Percentiles rank a stretch among this genome's conserved stretches.
phyloP scores from a whole-genome alignment of 768 basidiomycete genomes.

The Hebeloma cylindrosporum region DNA sequence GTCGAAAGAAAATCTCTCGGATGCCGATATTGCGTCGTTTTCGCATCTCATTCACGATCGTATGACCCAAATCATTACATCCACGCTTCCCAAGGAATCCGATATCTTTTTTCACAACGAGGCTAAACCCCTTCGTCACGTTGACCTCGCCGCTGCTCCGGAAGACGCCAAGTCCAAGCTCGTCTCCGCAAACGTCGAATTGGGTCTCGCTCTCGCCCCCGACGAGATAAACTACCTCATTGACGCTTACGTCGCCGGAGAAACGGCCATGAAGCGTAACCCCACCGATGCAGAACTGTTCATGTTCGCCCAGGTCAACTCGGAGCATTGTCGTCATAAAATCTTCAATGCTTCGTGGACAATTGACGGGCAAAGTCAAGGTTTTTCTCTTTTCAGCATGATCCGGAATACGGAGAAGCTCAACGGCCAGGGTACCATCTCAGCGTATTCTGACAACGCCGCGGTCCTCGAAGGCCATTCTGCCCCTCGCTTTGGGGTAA shows the following conservation, averaged over 20 bases:
- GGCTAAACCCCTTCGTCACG: constrained; percentile 67
- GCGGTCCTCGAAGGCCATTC: constrained; percentile 84
- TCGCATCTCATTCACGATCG: constrained; percentile 85
- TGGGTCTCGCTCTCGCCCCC: constrained; percentile 87
- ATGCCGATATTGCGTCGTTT: constrained; percentile 51
- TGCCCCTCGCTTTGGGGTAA: constrained; percentile 72
- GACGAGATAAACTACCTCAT: constrained; percentile 94
- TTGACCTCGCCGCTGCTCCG: constrained; percentile 52
- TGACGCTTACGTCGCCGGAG: constrained; percentile 79
- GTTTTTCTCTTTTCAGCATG: constrained; percentile 90
- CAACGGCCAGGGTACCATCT: constrained; percentile 76
- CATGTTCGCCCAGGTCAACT: constrained; percentile 99
- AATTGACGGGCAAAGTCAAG: constrained; percentile 65
- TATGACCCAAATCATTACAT: constrained; percentile 86
- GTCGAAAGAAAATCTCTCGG: constrained; percentile 42
- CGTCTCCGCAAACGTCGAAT: constrained; percentile 70
- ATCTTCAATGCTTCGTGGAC: constrained; percentile 99
- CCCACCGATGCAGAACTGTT: constrained; percentile 98
- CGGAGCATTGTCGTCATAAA: constrained; percentile 99
- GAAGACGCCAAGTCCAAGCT: constrained; percentile 61
- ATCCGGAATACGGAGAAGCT: constrained; percentile 93
- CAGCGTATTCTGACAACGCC: constrained; percentile 97
- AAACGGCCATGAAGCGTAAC: constrained; percentile 67
- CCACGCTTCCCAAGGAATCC: constrained; percentile 56
- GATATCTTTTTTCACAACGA: constrained; percentile 58